phyloP scores from a whole-genome alignment of 2,329 filamentous ascomycete species.

The Alternaria gaisen region DNA sequence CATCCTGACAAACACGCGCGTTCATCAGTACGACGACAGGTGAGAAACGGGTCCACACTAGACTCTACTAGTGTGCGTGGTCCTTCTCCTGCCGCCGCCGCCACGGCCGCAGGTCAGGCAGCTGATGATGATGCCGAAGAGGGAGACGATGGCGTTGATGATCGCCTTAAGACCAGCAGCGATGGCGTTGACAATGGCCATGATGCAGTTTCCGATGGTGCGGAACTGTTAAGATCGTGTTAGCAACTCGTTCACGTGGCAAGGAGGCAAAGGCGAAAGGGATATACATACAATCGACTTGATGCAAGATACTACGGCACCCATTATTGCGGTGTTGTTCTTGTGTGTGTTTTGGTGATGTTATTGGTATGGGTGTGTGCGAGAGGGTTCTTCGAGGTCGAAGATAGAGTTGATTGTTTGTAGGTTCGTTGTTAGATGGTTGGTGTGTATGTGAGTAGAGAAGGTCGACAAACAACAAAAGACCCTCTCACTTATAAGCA shows the following conservation, averaged over 20 bases:
- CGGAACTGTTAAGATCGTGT: constrained; percentile 46
- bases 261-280: not conserved
- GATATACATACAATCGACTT: constrained; percentile 63
- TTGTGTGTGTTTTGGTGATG: constrained; percentile 7
- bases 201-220: constrained; percentile 58
- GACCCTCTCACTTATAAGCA: constrained; percentile 36
- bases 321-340: constrained; percentile 66
- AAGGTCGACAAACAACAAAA: constrained; percentile 54
- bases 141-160: constrained; percentile 59
- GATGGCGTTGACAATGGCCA: constrained; percentile 59
- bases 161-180: constrained; percentile 57
- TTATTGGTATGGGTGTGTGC: not conserved
- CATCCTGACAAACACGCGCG: constrained; percentile 3
- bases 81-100: constrained; percentile 50
- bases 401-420: not conserved
- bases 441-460: not conserved
- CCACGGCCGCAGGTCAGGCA: constrained; percentile 60
- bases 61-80: constrained; percentile 51
- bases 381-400: too few relatives aligned
- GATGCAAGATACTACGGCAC: constrained; percentile 78
- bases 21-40: constrained; percentile 5
- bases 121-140: constrained; percentile 60
- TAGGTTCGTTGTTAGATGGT: not conserved
- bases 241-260: not conserved
- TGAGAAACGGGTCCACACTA: constrained; percentile 36